phyloP scores from a whole-genome alignment of 140 eudicot species.

The Oenanthe javanica region DNA sequence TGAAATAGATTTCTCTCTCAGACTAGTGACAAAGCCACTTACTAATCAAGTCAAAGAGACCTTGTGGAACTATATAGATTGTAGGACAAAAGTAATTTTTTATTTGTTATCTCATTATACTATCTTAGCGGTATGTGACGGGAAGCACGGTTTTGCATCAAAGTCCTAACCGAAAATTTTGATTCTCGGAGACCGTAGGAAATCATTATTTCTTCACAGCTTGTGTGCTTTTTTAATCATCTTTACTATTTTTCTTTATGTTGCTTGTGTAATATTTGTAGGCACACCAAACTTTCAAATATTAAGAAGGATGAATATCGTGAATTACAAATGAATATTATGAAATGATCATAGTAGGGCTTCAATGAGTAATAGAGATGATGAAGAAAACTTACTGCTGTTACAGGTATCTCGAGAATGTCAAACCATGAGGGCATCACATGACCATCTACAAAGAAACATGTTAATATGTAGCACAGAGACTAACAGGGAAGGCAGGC shows the following conservation, averaged over 20 bases:
- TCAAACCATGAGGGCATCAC: conserved; percentile 98
- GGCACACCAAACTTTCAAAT: background rate
- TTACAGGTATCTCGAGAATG: conserved; percentile 81
- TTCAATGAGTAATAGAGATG: background rate
- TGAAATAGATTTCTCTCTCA: background rate
- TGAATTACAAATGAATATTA: background rate
- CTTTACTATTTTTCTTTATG: background rate
- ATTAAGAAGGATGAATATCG: background rate
- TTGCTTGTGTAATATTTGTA: background rate
- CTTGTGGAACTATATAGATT: background rate
- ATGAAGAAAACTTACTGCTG: conserved; percentile 55
- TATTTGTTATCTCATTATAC: background rate
- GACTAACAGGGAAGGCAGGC: background rate
- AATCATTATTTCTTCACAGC: background rate
- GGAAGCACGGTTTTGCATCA: background rate
- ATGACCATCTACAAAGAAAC: conserved; percentile 61
- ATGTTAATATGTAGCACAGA: conserved; percentile 8
- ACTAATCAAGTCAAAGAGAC: background rate
- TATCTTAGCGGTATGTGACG: background rate
- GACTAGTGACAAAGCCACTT: background rate
- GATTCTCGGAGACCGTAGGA: background rate
- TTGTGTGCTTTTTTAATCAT: background rate
- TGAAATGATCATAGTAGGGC: background rate
- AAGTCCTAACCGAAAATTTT: background rate
- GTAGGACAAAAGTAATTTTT: background rate